These are phyloP conservation scores for Skeletonema costatum DNA, from an alignment of 108 stramenopile genomes.

Conservation along the genomic window DNA sequence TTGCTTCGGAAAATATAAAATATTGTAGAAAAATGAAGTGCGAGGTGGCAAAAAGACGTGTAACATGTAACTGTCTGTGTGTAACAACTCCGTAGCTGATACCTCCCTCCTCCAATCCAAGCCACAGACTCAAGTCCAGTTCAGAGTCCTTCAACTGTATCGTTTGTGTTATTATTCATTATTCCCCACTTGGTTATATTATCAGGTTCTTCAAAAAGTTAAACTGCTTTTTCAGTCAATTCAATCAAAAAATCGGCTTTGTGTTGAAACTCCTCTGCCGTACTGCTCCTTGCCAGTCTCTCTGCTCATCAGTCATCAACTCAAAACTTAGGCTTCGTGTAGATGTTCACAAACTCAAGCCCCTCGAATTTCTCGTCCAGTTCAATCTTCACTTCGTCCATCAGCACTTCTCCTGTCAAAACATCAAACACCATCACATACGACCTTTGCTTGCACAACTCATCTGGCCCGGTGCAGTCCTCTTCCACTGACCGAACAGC, in stretches of 20 bases:
- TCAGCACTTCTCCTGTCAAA: conserved; percentile 86
- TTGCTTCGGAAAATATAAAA: not conserved
- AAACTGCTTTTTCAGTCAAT: no score
- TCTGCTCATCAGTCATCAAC: not conserved
- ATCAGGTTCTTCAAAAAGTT: no score
- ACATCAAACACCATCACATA: conserved; percentile 92
- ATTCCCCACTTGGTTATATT: no score
- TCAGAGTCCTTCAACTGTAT: no score
- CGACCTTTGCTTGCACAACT: conserved; percentile 86
- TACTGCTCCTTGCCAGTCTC: no score
- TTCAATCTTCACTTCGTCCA: conserved; percentile 84
- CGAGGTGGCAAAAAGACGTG: no score
- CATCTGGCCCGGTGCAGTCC: conserved; percentile 76
- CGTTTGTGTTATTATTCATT: no score
- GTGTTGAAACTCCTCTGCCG: conserved; percentile 46
- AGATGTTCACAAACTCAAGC: conserved; percentile 90
- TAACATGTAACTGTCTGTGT: no score
- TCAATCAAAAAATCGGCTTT: conserved; percentile 30
- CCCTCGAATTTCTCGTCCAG: conserved; percentile 94
- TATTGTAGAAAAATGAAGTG: no score
- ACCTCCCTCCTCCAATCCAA: no score
- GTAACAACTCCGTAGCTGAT: no score
- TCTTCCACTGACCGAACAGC: conserved; percentile 93
- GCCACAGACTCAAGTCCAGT: no score
- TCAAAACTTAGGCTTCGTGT: conserved; percentile 54